Percentiles rank a stretch among this genome's conserved stretches.
These are phyloP conservation scores for Lachnum nothofagi DNA, from an alignment of 2,329 filamentous ascomycete species.

Conservation along the genomic window DNA sequence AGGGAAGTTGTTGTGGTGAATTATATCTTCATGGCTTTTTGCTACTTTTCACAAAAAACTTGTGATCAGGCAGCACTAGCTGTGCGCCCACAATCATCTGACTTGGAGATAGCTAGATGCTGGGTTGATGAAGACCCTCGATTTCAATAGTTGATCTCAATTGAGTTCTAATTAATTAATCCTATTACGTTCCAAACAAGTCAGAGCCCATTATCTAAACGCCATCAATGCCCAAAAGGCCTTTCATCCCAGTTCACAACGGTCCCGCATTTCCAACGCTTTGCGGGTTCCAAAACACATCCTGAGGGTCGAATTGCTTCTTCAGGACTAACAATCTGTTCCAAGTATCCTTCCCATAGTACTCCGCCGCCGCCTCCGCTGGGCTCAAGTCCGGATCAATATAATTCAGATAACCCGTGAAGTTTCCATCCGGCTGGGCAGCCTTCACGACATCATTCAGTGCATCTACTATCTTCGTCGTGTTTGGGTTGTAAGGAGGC, in stretches of 20 bases:
- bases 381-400: constrained; percentile 20
- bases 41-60: no score
- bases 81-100: no score
- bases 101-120: no score
- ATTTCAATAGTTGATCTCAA: no score
- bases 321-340: constrained; percentile 22
- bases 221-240: not conserved
- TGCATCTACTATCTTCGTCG: constrained; percentile 12
- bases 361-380: constrained; percentile 12
- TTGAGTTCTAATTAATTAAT: no score
- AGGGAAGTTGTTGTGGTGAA: no score
- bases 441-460: constrained; percentile 18
- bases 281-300: constrained; percentile 25
- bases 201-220: no score
- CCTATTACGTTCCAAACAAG: no score
- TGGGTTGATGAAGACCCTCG: no score
- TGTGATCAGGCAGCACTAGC: no score
- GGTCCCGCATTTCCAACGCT: constrained; percentile 13
- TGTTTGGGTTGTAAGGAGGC: constrained; percentile 14
- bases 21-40: no score
- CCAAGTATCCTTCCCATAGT: constrained; percentile 24
- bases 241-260: not conserved
- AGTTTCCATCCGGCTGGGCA: constrained; percentile 25
- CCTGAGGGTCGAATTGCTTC: constrained; percentile 15
- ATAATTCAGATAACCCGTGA: constrained; percentile 26